A percentile compares a stretch with the other conserved stretches of the same genome.
phyloP scores from a whole-genome alignment of 352 stramenopile species.

The Phytophthora boehmeriae region DNA sequence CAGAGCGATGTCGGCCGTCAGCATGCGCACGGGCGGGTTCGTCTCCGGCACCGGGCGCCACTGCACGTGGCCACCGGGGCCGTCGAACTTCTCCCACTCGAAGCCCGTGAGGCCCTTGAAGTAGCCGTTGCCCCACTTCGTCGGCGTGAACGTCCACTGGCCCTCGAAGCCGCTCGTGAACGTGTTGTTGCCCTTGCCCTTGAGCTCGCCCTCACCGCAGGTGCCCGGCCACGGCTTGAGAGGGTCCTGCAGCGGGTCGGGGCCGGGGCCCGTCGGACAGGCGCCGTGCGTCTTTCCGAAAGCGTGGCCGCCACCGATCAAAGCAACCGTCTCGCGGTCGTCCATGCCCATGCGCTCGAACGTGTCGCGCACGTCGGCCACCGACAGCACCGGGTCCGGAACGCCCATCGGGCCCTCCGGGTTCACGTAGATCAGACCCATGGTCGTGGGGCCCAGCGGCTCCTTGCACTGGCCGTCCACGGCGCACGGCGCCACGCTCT shows the following conservation, averaged over 20 bases:
- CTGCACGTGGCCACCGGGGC: conserved; percentile 67
- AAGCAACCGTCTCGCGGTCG: conserved; percentile 94
- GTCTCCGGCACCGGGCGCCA: conserved; percentile 69
- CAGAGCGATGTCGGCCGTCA: conserved; percentile 82
- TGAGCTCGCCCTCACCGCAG: conserved; percentile 49
- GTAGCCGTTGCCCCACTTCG: conserved; percentile 95
- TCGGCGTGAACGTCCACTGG: conserved; percentile 84
- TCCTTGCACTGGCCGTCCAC: conserved; percentile 54
- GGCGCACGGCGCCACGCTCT: conserved; percentile 43
- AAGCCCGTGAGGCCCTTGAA: conserved; percentile 84
- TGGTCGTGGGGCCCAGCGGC: conserved; percentile 56
- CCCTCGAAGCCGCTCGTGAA: conserved; percentile 87
- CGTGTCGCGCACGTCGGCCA: conserved; percentile 91
- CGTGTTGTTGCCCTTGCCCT: conserved; percentile 68
- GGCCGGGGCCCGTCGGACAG: conserved; percentile 45
- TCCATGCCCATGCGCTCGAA: conserved; percentile 94
- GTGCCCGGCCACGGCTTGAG: conserved; percentile 60
- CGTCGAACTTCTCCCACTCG: conserved; percentile 84
- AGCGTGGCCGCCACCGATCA: conserved; percentile 91
- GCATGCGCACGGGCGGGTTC: conserved; percentile 79
- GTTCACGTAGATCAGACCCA: conserved; percentile 80
- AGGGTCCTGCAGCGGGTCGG: conserved; percentile 46
- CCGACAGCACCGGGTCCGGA: conserved; percentile 88
- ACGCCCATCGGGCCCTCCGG: conserved; percentile 60
- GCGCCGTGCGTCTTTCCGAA: conserved; percentile 92